Evolutionary conservation across 2,329 filamentous ascomycete genomes (phyloP).

Genomic region (Sclerotinia borealis): DNA sequence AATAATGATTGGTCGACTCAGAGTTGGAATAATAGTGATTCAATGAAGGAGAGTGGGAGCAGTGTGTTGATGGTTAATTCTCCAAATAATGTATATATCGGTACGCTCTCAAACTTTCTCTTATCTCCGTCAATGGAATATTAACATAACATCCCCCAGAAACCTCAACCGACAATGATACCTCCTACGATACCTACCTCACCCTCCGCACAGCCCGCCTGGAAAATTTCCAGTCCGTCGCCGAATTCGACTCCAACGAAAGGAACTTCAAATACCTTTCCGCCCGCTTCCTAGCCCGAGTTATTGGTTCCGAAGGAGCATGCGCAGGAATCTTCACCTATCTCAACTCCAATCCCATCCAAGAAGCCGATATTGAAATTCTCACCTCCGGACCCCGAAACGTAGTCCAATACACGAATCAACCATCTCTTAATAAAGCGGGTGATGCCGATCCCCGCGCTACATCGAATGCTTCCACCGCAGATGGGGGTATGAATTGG

Average conservation of each 20-base stretch:
- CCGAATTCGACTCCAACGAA: constrained; percentile 27
- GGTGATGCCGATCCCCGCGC: constrained; percentile 20
- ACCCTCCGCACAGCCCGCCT: constrained; percentile 29
- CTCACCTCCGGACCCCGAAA: constrained; percentile 26
- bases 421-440: constrained; percentile 23
- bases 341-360: constrained; percentile 17
- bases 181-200: constrained; percentile 27
- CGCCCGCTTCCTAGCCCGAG: constrained; percentile 27
- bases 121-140: not conserved
- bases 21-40: constrained; percentile 29
- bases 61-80: constrained; percentile 27
- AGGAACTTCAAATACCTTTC: constrained; percentile 29
- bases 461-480: constrained; percentile 24
- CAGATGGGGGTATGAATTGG: constrained; percentile 20
- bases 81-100: constrained; percentile 29
- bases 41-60: constrained; percentile 16
- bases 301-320: constrained; percentile 27
- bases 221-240: constrained; percentile 26
- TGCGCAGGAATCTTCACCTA: constrained; percentile 32
- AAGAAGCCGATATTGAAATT: constrained; percentile 33
- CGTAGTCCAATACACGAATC: constrained; percentile 30
- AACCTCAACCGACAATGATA: constrained; percentile 17
- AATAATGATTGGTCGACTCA: constrained; percentile 27
- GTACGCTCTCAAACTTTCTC: constrained; percentile 12
- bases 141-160: constrained; percentile 12